Percentiles rank a stretch among this genome's conserved stretches.
Evolutionary conservation across 345 rosid species (phyloP).

Genomic region (Eucalyptus brandiana): DNA sequence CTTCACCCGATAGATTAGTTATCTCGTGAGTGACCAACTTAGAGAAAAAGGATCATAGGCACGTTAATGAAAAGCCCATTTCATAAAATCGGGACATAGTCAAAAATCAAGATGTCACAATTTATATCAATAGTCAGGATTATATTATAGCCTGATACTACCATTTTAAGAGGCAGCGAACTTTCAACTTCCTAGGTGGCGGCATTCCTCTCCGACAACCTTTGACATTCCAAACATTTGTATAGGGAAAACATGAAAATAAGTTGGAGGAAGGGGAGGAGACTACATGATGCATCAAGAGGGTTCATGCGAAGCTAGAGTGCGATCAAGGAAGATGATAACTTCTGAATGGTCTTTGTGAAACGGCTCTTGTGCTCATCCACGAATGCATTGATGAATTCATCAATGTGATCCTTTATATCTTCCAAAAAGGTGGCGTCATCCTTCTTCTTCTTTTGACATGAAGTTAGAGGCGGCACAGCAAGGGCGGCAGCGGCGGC

Average conservation of each 20-base stretch:
- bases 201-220: constrained; percentile 48
- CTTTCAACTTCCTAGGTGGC: constrained; percentile 53
- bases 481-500: fast-evolving
- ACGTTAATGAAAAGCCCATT: too few species aligned
- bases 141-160: constrained; percentile 22
- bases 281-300: neutral
- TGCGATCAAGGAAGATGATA: neutral
- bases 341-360: constrained; percentile 67
- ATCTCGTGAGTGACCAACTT: too few species aligned
- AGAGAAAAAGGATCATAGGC: too few species aligned
- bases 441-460: constrained; percentile 60
- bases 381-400: constrained; percentile 70
- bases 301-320: neutral
- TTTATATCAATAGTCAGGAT: neutral
- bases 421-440: constrained; percentile 70
- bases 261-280: neutral
- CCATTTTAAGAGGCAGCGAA: constrained; percentile 45
- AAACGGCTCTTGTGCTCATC: constrained; percentile 79
- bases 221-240: constrained; percentile 86
- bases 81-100: too few species aligned
- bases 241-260: neutral
- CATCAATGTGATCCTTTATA: constrained; percentile 75
- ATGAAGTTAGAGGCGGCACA: constrained; percentile 25
- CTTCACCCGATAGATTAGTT: too few species aligned
- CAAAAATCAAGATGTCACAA: neutral